Evolutionary conservation across 2,329 filamentous ascomycete species (phyloP), one percentile per base, ranked within the genome.

Genomic region (Colletotrichum ledebouriae): DNA sequence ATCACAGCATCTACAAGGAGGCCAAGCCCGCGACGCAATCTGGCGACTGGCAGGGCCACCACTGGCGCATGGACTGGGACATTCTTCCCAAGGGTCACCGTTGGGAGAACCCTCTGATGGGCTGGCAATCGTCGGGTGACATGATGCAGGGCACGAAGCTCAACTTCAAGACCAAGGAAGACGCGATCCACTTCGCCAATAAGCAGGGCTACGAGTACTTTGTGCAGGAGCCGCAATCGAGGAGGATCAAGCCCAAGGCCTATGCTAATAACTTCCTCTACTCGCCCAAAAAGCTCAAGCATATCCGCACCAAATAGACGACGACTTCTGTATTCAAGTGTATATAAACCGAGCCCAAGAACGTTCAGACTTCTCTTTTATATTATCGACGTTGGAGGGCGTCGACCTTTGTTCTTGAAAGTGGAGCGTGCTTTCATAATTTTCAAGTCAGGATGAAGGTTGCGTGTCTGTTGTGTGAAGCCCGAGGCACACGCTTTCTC

Each of bases 201-300:
- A 99, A 98, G 87, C 96, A 99, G 81, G 96, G 97, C 41, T 99
- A 99, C 79, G 95, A 99, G 79, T 99, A 97, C 82, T 98, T 96
- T 79, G 94, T 99, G 25, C 96, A 98, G 85, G 96, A 98, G 83
- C 95, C 96, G 41, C 97, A 98, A 77, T 89, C 89, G 81, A 90
- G 96, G 77, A 92, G 91, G 77, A 91, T 98, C 75, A 84, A 89
- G 15, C 93, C 94, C 70, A 99, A 99, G 89, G 92, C 93, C 11
- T 99, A 99, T 80, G 95, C 96, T 70, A 97, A 97, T 82, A 97
- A 98, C 84, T 99, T 98, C 81, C 78, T 94, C 71, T 94, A 97
- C 84, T 90, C 90, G 71, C 84, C 92, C 12, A 91, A 89, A 81
- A 96, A 95, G 87, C 84, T 98, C 79, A 98, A 98, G 87, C 88